Percentiles rank a stretch among this genome's conserved stretches.
phyloP scores from a whole-genome alignment of 1,139 yeast species.

The Saccharomycopsis hybrid region DNA sequence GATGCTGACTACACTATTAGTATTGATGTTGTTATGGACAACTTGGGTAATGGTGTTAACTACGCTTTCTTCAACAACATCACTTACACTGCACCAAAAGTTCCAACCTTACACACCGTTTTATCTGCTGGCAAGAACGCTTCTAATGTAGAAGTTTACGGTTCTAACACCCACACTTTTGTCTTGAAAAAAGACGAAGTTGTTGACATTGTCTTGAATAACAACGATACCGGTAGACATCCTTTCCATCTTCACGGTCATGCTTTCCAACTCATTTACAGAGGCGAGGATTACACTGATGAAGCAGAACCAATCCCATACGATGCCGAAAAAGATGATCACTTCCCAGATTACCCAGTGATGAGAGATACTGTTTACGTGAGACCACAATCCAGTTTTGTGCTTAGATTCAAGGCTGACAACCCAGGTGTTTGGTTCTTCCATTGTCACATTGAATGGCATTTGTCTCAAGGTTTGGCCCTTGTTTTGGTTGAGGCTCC shows the following conservation, averaged over 20 bases:
- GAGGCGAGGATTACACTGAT: slow-evolving; percentile 44
- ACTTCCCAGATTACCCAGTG: slow-evolving; percentile 54
- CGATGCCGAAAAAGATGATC: slow-evolving; percentile 39
- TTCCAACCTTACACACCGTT: slow-evolving; percentile 58
- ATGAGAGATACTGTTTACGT: slow-evolving; percentile 61
- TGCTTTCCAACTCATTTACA: slow-evolving; percentile 58
- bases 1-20: slow-evolving; percentile 58
- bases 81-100: slow-evolving; percentile 58
- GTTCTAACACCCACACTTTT: slow-evolving; percentile 59
- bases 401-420: slow-evolving; percentile 60
- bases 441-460: slow-evolving; percentile 84
- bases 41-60: slow-evolving; percentile 64
- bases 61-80: slow-evolving; percentile 71
- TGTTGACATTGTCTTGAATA: slow-evolving; percentile 63
- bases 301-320: slow-evolving; percentile 47
- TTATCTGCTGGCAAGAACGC: slow-evolving; percentile 44
- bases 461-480: slow-evolving; percentile 72
- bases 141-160: slow-evolving; percentile 47
- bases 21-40: slow-evolving; percentile 58
- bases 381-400: slow-evolving; percentile 59
- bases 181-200: slow-evolving; percentile 56
- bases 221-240: slow-evolving; percentile 68
- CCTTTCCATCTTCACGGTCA: slow-evolving; percentile 85
- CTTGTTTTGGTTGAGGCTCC: slow-evolving; percentile 65
- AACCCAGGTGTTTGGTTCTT: slow-evolving; percentile 85